These are phyloP conservation scores for Mycena sp. DNA, from an alignment of 1,284 basidiomycete genomes.

Conservation along the genomic window DNA sequence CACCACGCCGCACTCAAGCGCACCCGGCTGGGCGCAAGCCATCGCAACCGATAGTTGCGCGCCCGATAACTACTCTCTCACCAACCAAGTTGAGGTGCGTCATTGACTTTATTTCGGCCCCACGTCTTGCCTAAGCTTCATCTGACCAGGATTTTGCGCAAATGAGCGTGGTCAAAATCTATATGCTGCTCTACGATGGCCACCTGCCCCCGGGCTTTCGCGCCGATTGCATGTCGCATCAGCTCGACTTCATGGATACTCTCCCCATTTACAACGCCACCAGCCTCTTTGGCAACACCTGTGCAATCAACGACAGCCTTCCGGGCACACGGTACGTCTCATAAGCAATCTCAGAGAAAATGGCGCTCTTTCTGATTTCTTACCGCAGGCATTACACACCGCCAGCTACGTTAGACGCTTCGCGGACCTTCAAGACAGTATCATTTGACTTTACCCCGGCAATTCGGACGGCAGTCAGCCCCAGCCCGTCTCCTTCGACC, in stretches of 20 bases:
- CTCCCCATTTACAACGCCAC: conserved; percentile 34
- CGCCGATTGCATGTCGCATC: conserved; percentile 37
- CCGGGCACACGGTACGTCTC: neutral
- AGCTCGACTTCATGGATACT: conserved; percentile 33
- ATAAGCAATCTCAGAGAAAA: neutral
- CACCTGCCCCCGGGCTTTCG: conserved; percentile 33
- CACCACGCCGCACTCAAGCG: conserved; percentile 22
- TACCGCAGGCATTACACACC: neutral
- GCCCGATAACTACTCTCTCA: conserved; percentile 38
- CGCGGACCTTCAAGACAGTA: neutral
- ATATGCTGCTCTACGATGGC: conserved; percentile 32
- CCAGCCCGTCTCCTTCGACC: neutral
- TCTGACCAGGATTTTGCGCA: conserved; percentile 38
- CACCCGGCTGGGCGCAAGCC: conserved; percentile 31
- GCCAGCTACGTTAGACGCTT: neutral
- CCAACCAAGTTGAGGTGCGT: conserved; percentile 36
- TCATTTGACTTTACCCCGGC: neutral
- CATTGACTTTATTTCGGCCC: neutral
- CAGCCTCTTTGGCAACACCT: conserved; percentile 37
- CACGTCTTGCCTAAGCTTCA: neutral
- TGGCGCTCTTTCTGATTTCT: neutral
- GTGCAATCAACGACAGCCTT: conserved; percentile 26
- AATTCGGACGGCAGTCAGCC: neutral
- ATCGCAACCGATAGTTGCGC: conserved; percentile 38
- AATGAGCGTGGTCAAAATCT: conserved; percentile 34